Evolutionary conservation across 768 basidiomycete species (phyloP).

Genomic region (Xanthoconium purpureum): DNA sequence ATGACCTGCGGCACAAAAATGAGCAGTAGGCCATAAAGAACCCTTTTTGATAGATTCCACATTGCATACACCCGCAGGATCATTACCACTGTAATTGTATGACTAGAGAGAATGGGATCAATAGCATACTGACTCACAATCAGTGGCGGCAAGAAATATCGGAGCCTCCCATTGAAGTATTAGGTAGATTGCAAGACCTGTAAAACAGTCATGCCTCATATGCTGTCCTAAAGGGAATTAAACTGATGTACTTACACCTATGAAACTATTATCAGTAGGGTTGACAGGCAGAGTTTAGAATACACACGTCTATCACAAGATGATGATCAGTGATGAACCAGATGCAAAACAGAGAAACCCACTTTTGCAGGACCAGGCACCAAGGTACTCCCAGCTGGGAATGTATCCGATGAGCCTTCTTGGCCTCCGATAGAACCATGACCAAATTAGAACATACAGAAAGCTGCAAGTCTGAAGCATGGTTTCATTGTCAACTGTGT

Average conservation of each 20-base stretch:
- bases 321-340: neutral
- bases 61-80: neutral
- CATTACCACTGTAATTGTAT: neutral
- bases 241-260: neutral
- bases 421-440: neutral
- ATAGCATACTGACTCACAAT: neutral
- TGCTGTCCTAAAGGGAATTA: too few relatives aligned
- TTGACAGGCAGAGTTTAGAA: neutral
- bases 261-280: neutral
- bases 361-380: neutral
- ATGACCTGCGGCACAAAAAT: neutral
- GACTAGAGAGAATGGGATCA: neutral
- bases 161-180: fast-evolving
- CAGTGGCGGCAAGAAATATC: neutral
- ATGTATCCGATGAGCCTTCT: neutral
- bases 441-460: neutral
- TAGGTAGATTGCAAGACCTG: neutral
- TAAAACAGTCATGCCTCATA: neutral
- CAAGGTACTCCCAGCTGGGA: neutral
- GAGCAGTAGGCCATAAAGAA: neutral
- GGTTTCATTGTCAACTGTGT: neutral
- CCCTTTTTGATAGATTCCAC: neutral
- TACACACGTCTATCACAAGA: neutral
- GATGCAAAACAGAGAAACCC: neutral
- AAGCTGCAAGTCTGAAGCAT: neutral